phyloP scores from a whole-genome alignment of 768 basidiomycete genomes.

The Cubamyces lactineus region DNA sequence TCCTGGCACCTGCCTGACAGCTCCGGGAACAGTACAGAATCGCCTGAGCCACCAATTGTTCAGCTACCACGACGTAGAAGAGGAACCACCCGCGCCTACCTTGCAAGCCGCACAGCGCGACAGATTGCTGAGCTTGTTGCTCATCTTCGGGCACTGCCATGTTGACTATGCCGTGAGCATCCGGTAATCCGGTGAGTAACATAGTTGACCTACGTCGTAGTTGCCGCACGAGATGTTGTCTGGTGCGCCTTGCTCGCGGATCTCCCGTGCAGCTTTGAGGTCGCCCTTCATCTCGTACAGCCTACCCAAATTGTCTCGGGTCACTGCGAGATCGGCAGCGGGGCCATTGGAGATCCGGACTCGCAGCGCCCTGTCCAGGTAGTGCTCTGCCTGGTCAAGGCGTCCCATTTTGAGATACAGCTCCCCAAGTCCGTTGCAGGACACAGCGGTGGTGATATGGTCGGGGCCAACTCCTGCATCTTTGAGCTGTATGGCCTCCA shows the following conservation, averaged over 20 bases:
- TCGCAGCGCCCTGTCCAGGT: slow-evolving; percentile 37
- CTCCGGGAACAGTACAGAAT: slow-evolving; percentile 14
- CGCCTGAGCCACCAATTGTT: background rate
- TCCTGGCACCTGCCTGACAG: slow-evolving; percentile 10
- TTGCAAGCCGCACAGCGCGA: slow-evolving; percentile 13
- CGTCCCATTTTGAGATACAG: slow-evolving; percentile 40
- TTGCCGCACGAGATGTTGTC: slow-evolving; percentile 37
- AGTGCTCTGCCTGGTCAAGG: slow-evolving; percentile 42
- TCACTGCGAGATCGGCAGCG: slow-evolving; percentile 39
- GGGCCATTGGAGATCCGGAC: slow-evolving; percentile 32
- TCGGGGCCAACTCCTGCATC: slow-evolving; percentile 31
- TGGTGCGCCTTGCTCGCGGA: slow-evolving; percentile 32
- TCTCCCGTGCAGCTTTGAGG: slow-evolving; percentile 35
- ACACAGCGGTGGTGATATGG: slow-evolving; percentile 29
- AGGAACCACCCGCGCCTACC: background rate
- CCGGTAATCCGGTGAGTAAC: background rate
- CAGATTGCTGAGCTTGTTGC: background rate
- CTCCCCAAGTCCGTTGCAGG: slow-evolving; percentile 42
- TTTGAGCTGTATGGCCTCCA: slow-evolving; percentile 38
- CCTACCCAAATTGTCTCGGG: slow-evolving; percentile 42
- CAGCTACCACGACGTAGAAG: background rate
- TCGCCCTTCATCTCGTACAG: slow-evolving; percentile 41
- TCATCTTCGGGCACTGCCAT: slow-evolving; percentile 3
- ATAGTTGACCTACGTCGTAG: slow-evolving; percentile 27
- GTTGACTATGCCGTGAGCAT: too few species aligned